Base-by-base conservation (phyloP, 176 grass and related monocot genomes). In the Raddia distichophylla region DNA sequence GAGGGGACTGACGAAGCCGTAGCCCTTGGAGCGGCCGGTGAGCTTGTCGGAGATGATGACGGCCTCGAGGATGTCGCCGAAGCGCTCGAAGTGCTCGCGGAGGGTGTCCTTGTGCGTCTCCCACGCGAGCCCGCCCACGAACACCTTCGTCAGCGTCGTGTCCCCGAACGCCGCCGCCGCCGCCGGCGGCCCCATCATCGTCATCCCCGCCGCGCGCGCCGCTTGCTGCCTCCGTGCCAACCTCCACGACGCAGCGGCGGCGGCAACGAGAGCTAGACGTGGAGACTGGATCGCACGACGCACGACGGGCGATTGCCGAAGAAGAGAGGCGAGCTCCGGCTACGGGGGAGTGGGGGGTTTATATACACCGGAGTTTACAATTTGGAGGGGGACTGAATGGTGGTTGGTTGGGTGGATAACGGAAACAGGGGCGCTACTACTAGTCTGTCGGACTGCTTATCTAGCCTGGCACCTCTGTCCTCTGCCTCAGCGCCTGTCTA, bases 1-100 rank as follows among this genome's bases (percentile, higher is more conserved):
- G 5, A 1, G 5, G 7, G 37, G 17, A 60, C 86, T 56, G 65
- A 99, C 96, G 47, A 99, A 99, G 45, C 96, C 96, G 86, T 99
- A 99, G 76, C 96, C 96, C 91, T 95, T 99, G 91, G 96, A 95
- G 45, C 96, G 96, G 64, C 96, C 89, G 84, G 93, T 95, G 91
- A 95, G 82, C 91, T 99, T 99, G 89, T 99, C 96, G 80, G 91
- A 93, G 84, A 99, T 99, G 87, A 99, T 91, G 86, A 99, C 96
- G 57, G 93, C 96, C 84, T 99, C 96, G 64, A 95, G 91, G 87
- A 99, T 93, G 82, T 99, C 93, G 67, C 96, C 96, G 67, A 82
- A 95, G 84, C 83, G 78, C 59, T 93, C 85, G 87, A 99, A 99
- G 81, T 99, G 96, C 86, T 95, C 89, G 40, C 85, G 96, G 75